Evolutionary conservation across 2,329 filamentous ascomycete species (phyloP).

Genomic region (Apiospora rasikravindrae): DNA sequence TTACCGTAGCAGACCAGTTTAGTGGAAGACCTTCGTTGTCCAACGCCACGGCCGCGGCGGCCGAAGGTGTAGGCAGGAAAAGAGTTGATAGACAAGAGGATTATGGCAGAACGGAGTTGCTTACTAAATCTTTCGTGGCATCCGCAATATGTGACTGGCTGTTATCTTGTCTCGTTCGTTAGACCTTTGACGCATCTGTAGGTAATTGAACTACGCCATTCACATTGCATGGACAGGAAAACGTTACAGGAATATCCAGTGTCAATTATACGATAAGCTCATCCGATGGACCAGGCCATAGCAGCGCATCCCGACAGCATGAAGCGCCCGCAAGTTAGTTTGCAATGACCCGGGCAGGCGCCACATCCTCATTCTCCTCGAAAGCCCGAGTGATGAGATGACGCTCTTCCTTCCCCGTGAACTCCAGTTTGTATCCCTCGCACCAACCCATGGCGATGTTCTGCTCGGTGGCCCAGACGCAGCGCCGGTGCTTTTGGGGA

Average conservation of each 20-base stretch:
- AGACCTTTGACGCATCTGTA: not conserved
- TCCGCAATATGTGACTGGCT: not conserved
- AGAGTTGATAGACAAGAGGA: not conserved
- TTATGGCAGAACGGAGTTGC: not conserved
- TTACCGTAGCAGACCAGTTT: not conserved
- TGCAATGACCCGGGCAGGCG: not conserved
- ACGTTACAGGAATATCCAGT: not conserved
- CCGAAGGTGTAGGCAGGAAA: not conserved
- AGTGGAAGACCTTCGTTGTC: not conserved
- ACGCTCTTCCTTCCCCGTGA: not conserved
- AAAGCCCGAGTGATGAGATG: not conserved
- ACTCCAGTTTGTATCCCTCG: not conserved
- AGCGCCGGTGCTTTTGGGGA: not conserved
- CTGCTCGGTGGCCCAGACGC: constrained; percentile 1
- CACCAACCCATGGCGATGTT: not conserved
- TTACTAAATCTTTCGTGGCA: not conserved
- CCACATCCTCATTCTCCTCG: not conserved
- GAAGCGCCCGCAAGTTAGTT: too few species aligned
- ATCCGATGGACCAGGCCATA: not conserved
- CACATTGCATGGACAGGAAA: not conserved
- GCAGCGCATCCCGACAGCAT: not conserved
- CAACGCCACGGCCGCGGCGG: not conserved
- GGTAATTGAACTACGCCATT: not conserved
- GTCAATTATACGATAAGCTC: not conserved
- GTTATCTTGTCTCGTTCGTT: not conserved